Evolutionary conservation across 2,329 filamentous ascomycete species (phyloP), one percentile per base, ranked within the genome.

Genomic region (Aspergillus sp.): DNA sequence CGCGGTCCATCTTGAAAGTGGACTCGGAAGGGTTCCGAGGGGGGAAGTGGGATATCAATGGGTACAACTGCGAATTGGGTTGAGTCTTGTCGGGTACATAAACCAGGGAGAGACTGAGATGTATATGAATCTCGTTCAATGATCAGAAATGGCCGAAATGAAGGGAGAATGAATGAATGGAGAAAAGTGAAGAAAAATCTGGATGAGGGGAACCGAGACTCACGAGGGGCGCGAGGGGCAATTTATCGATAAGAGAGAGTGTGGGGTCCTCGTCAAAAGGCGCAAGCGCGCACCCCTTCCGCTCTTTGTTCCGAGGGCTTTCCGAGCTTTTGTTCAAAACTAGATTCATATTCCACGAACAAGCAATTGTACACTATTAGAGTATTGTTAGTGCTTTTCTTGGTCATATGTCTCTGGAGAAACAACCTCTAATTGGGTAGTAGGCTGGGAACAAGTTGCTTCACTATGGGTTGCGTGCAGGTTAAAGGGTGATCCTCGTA

Each of bases 1-100:
- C 81, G 30, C 89, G 87, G 72, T 96, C 88, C 93, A 97, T 96
- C 19, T 53, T 53, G 45, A 2, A 19, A 22, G 4, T 22, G 4
- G 19, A 4, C 48, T 54, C 57, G 49, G 57, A 59, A 54, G 4
- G 1, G 13, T 53, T 59, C 49, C 57, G 49, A 48, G 4, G 17
- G 13, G 34, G 8, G 34, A 15, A 41, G 11, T 13, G 11, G 34
- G 11, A 41, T 41, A 5, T 41, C 5, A 5, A 3, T 8, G 15
- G 34, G 11, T 41, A 1, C 5, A 41, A 15, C 8, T 13, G 8
- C 15, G 11, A 41, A 41, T 41, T 41, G 34, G 11, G 11, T 5
- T 13, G 34, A 15, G 34, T 15, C 11, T 15, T 3, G 5, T 41
- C 34, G 34, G 4, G 4, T 41, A 15, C 15, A 15, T 5, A 15